Conservation (phyloP, 2,329 filamentous ascomycete species). For the Cytospora schulzeri region DNA sequence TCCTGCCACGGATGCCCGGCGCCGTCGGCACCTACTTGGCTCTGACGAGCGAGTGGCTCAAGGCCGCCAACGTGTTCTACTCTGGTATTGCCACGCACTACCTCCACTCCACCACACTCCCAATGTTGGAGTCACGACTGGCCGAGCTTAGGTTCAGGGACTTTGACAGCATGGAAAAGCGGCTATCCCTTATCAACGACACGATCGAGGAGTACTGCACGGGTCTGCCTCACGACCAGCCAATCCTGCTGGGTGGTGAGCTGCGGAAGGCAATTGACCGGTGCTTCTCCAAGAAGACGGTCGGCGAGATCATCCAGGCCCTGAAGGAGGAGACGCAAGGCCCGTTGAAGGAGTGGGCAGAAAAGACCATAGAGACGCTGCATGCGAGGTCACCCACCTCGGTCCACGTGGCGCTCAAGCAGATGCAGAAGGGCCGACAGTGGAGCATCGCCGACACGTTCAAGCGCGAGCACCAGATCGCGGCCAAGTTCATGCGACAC, state of each 20-base stretch:
- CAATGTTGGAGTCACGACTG: conserved; percentile 79
- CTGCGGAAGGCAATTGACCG: conserved; percentile 82
- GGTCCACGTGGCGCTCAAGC: conserved; percentile 79
- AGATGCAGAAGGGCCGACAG: conserved; percentile 70
- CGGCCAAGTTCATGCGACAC: conserved; percentile 84
- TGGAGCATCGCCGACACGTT: conserved; percentile 90
- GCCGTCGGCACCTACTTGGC: conserved; percentile 88
- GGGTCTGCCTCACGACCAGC: conserved; percentile 76
- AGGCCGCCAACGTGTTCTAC: conserved; percentile 85
- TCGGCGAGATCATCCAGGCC: conserved; percentile 71
- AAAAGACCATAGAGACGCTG: conserved; percentile 74
- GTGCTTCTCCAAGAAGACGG: conserved; percentile 69
- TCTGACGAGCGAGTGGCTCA: conserved; percentile 81
- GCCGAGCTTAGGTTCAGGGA: conserved; percentile 90
- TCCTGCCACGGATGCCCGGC: conserved; percentile 87
- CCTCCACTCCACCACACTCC: conserved; percentile 84
- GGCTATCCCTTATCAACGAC: conserved; percentile 74
- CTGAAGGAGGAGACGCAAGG: conserved; percentile 58
- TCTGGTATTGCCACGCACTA: conserved; percentile 94
- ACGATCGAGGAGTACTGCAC: conserved; percentile 93
- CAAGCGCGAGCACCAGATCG: conserved; percentile 81
- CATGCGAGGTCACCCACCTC: conserved; percentile 80
- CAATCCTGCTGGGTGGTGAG: conserved; percentile 66
- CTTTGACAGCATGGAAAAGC: conserved; percentile 62
- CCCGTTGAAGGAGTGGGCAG: conserved; percentile 71